Conservation (phyloP, 2,329 filamentous ascomycete genomes). For the Fusarium nisikadoi region DNA sequence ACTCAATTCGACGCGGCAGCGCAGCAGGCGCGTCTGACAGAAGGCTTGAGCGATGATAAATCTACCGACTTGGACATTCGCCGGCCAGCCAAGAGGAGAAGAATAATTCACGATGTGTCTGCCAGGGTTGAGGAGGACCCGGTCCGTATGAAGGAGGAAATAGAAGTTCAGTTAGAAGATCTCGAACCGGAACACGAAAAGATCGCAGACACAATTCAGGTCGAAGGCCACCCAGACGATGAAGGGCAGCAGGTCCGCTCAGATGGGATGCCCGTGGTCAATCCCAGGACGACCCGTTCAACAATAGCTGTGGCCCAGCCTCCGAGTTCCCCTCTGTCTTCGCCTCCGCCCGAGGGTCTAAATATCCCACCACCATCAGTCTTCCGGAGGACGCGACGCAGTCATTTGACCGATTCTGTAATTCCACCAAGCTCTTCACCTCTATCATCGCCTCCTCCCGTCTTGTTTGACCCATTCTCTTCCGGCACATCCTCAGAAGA, state of each 20-base stretch:
- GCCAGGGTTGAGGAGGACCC: slow-evolving; percentile 15
- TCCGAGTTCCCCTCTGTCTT: slow-evolving; percentile 52
- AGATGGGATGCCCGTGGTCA: slow-evolving; percentile 22
- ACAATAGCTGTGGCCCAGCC: slow-evolving; percentile 37
- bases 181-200: slow-evolving; percentile 27
- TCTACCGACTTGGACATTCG: slow-evolving; percentile 27
- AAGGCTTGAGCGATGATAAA: slow-evolving; percentile 38
- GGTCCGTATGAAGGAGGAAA: slow-evolving; percentile 36
- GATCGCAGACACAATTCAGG: slow-evolving; percentile 32
- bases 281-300: slow-evolving; percentile 33
- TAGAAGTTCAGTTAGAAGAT: slow-evolving; percentile 36
- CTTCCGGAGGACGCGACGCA: slow-evolving; percentile 37
- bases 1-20: slow-evolving; percentile 69
- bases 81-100: slow-evolving; percentile 49
- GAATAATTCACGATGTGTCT: slow-evolving; percentile 42
- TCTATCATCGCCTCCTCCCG: slow-evolving; percentile 65
- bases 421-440: slow-evolving; percentile 61
- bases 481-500: slow-evolving; percentile 51
- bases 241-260: slow-evolving; percentile 15
- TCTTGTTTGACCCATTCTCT: slow-evolving; percentile 63
- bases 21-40: slow-evolving; percentile 48
- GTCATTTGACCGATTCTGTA: slow-evolving; percentile 34
- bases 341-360: slow-evolving; percentile 50
- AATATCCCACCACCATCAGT: slow-evolving; percentile 42
- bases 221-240: slow-evolving; percentile 28